Base-by-base conservation (phyloP, 2,329 filamentous ascomycete genomes). In the Verticillium nonalfalfae region DNA sequence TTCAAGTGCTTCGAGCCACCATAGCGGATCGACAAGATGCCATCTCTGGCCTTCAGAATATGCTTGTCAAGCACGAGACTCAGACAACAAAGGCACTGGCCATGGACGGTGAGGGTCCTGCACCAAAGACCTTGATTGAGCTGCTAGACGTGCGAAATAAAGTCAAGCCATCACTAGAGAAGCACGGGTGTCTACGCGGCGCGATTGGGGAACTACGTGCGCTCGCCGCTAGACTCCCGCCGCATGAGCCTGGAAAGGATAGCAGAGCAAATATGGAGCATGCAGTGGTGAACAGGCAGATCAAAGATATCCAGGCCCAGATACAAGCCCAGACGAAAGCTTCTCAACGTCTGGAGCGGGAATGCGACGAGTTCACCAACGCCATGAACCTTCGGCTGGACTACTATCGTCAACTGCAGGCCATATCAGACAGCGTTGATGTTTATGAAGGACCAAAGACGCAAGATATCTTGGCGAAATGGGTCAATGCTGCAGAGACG, bases 391-490 rank as follows among this genome's bases (percentile, higher is more conserved):
- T 87, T 40, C 88, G 95, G 14, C 76, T 97, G 0, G 92, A 95
- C 61, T 98, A 93, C 71, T 98, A 98, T 71, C 87, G 89, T 5
- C 93, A 97, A 69, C 81, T 98, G 11, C 95, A 98, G 71, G 84
- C 86, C 33, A 87, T 98, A n/a, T 97, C 93, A 0, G 94, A 98
- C 70, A 91, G 86, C 18, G 91, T 98, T 0, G 83, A 85, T 5
- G 88, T 90, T 1, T 90, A 90, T 61, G 88, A 92, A 61, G 87
- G 89, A 11, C 68, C 84, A 13, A 79, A 78, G 2, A 77, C 88
- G 11, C 82, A 90, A 54, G 72, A 77, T 11, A 68, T 67, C 7
- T 76, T 85, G 21, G 79, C 81, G 40, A 66, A 72, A 9, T 68
- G 71, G 1, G 75, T 78, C 7, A 66, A 75, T 2, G 67, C 75